Evolutionary conservation across 495 filamentous ascomycete genomes (phyloP), one percentile per base, ranked within the genome.

Genomic region (Lepidopterella palustris): DNA sequence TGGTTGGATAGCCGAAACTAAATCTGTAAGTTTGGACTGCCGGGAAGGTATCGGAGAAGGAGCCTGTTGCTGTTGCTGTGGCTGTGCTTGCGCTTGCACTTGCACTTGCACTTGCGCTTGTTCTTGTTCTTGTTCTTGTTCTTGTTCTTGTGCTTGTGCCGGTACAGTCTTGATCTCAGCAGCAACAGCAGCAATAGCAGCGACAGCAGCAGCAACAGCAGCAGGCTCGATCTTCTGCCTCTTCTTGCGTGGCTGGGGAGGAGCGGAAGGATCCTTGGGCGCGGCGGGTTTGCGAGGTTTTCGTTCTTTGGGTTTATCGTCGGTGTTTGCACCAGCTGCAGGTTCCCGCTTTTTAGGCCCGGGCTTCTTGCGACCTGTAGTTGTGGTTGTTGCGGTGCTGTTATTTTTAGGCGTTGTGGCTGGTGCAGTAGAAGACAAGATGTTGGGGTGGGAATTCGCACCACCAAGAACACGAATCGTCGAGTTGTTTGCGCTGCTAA

Each of bases 261-360:
- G 74, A 15, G 78, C 77, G 64, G 79, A 80, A 18, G 80, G 78
- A 47, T 85, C 82, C 61, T 76, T 79, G 10, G 81, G 78, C 60
- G 83, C 84, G 49, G 81, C 67, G 10, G 76, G 72, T 54, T 78
- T 78, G 52, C 79, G 78, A 45, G 73, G 72, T 67, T 84, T 85
- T 20, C 78, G 48, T 21, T 68, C 65, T 26, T 68, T 68, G 31
- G 61, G 61, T 50, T 64, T 64, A 56, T 54, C 27, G 21, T 54
- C 52, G 1, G n/a, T 23, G 28, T 54, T 54, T 54, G 52, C 52
- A 13, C 47, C 35, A 27, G 47, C 47, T 25, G 47, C 20, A 50
- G 47, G 21, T 26, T 50, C 47, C 47, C 47, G 47, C 47, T 24
- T 24, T 29, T 67, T 67, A 3, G 64, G 64, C 13, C 64, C 64